Evolutionary conservation across 768 basidiomycete genomes (phyloP).

Genomic region (Russula lepida): DNA sequence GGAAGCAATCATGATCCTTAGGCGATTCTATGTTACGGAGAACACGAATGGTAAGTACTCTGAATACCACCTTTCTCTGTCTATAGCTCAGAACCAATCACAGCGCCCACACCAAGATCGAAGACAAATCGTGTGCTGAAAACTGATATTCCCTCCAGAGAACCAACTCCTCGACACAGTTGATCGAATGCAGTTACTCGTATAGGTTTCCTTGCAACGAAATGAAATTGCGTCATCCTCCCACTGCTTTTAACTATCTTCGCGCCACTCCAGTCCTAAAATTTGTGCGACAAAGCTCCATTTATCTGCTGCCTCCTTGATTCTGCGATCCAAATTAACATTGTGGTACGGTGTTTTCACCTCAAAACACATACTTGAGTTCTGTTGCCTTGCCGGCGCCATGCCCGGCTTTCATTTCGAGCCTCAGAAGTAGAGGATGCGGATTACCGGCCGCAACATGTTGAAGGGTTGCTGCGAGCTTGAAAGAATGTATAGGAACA

Average conservation of each 20-base stretch:
- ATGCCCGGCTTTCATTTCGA: conserved; percentile 75
- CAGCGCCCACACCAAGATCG: conserved; percentile 85
- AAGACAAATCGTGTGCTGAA: conserved; percentile 82
- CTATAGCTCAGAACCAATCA: conserved; percentile 8
- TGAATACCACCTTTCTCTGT: background rate
- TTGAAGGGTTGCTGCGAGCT: conserved; percentile 72
- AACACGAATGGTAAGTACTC: conserved; percentile 82
- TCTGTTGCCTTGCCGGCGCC: conserved; percentile 74
- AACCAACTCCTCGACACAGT: conserved; percentile 12
- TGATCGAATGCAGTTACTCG: background rate
- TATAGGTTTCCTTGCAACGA: background rate
- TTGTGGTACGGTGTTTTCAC: background rate
- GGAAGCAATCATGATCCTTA: conserved; percentile 52
- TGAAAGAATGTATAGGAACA: conserved; percentile 83
- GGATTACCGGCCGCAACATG: conserved; percentile 54
- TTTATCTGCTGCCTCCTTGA: conserved; percentile 69
- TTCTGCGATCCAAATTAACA: conserved; percentile 34
- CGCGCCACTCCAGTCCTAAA: conserved; percentile 37
- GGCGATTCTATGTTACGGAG: conserved; percentile 73
- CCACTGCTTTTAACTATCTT: background rate
- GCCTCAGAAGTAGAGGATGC: conserved; percentile 63
- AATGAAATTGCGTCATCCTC: background rate
- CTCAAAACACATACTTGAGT: conserved; percentile 39
- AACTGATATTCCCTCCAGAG: conserved; percentile 49
- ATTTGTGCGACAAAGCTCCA: conserved; percentile 69